These are phyloP conservation scores for Otatea glauca DNA, from an alignment of 176 grass and related monocot species.

Conservation along the genomic window DNA sequence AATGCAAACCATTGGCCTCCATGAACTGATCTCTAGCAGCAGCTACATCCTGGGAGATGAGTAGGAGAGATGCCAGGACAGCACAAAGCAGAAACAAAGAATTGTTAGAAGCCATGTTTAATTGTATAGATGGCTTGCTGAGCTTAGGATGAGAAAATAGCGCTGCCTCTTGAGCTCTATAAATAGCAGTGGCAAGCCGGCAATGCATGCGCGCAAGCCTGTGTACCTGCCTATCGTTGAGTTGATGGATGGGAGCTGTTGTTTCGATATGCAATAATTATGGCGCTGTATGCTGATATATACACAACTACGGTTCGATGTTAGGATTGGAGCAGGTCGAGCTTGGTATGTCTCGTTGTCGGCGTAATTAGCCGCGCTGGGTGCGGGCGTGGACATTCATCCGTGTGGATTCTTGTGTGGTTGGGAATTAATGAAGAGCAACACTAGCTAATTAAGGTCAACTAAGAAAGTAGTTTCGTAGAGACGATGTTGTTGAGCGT, in stretches of 20 bases:
- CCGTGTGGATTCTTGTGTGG: background rate
- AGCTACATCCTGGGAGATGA: background rate
- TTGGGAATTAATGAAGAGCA: background rate
- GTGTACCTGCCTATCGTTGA: too few species aligned
- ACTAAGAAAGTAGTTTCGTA: background rate
- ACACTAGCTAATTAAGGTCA: background rate
- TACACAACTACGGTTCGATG: background rate
- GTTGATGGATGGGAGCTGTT: background rate
- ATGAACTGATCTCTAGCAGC: background rate
- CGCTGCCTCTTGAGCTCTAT: background rate
- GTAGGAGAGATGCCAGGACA: background rate
- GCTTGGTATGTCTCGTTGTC: background rate
- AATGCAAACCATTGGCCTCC: background rate
- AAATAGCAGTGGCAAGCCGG: background rate
- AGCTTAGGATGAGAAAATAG: background rate
- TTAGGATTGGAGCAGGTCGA: background rate
- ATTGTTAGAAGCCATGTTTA: slow-evolving; percentile 6
- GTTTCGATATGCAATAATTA: background rate
- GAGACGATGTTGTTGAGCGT: background rate
- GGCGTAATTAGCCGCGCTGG: background rate
- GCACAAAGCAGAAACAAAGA: background rate
- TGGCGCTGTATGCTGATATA: background rate
- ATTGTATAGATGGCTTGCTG: background rate
- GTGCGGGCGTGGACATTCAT: background rate
- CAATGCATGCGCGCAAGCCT: too few species aligned